Evolutionary conservation across 331 rosid species (phyloP).

Genomic region (Pyrus hybrid): DNA sequence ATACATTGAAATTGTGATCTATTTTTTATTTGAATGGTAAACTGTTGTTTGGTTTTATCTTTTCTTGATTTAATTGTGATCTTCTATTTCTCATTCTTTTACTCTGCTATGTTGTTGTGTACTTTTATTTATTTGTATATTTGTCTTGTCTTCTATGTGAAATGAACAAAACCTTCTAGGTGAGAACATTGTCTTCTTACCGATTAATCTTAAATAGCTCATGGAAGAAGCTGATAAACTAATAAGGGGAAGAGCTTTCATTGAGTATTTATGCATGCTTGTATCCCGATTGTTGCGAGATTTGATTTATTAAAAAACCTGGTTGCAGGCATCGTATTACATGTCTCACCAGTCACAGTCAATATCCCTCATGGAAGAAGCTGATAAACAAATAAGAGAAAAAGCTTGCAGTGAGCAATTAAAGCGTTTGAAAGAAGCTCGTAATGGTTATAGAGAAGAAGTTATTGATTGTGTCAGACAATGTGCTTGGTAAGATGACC

Average conservation of each 20-base stretch:
- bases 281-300: not conserved
- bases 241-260: too few species aligned
- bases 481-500: slow-evolving; percentile 79
- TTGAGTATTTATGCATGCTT: not conserved
- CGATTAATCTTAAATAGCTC: not conserved
- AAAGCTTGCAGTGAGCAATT: slow-evolving; percentile 64
- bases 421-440: slow-evolving; percentile 88
- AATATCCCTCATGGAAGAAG: slow-evolving; percentile 83
- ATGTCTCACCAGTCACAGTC: slow-evolving; percentile 84
- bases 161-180: not conserved
- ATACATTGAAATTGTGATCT: not conserved
- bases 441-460: slow-evolving; percentile 70
- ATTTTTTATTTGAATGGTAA: not conserved
- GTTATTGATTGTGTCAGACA: slow-evolving; percentile 80
- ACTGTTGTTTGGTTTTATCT: not conserved
- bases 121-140: not conserved
- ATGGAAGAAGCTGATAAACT: too few species aligned
- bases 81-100: not conserved
- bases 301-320: slow-evolving; percentile 5
- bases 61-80: not conserved
- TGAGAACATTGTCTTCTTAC: not conserved
- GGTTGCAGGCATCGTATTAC: slow-evolving; percentile 75
- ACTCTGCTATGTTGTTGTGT: not conserved
- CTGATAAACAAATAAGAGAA: slow-evolving; percentile 86
- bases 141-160: not conserved